A percentile compares a stretch with the other conserved stretches of the same genome.
Evolutionary conservation across 169 alveolate genomes (phyloP).

Genomic region (Cryptosporidium meleagridis): DNA sequence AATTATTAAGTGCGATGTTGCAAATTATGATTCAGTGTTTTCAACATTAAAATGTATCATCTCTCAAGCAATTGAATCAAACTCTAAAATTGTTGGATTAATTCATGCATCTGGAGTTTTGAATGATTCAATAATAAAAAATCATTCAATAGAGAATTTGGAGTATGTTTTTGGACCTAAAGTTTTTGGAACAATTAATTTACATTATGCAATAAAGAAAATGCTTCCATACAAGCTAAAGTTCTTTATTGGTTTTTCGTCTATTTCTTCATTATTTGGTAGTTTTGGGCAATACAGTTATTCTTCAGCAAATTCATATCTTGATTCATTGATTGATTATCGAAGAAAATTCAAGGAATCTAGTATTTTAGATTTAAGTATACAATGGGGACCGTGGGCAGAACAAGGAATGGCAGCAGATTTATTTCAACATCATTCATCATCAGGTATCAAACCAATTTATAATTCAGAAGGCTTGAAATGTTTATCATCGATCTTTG

Average conservation of each 20-base stretch:
- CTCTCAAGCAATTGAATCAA: background rate
- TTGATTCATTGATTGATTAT: slow-evolving; percentile 79
- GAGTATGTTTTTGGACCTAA: slow-evolving; percentile 81
- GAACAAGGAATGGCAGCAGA: slow-evolving; percentile 74
- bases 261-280: slow-evolving; percentile 81
- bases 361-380: slow-evolving; percentile 29
- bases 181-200: slow-evolving; percentile 82
- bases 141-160: slow-evolving; percentile 73
- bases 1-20: slow-evolving; percentile 42
- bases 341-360: slow-evolving; percentile 59
- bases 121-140: slow-evolving; percentile 77
- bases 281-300: slow-evolving; percentile 82
- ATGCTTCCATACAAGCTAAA: slow-evolving; percentile 70
- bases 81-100: slow-evolving; percentile 72
- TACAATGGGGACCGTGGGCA: slow-evolving; percentile 75
- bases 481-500: slow-evolving; percentile 25
- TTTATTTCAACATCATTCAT: slow-evolving; percentile 4
- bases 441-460: slow-evolving; percentile 31
- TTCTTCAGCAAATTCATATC: slow-evolving; percentile 82
- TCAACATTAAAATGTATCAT: background rate
- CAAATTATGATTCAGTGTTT: slow-evolving; percentile 12
- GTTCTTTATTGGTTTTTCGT: slow-evolving; percentile 80
- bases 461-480: slow-evolving; percentile 15
- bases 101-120: slow-evolving; percentile 83
- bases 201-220: slow-evolving; percentile 79